Conservation (phyloP, 805 yeast genomes). For the Saccharomycodes ludwigii region DNA sequence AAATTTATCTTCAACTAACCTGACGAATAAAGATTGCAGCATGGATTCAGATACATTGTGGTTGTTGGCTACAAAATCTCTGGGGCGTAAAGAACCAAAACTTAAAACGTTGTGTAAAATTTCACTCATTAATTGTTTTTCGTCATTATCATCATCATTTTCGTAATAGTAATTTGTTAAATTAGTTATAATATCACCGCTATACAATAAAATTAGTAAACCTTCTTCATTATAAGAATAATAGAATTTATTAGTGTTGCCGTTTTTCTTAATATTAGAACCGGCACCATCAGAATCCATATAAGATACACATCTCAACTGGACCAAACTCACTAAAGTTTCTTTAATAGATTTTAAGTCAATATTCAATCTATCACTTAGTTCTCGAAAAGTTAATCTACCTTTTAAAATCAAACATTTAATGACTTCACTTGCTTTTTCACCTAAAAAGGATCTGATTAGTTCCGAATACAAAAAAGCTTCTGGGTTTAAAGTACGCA, state of each 20-base stretch:
- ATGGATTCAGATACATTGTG: conserved; percentile 17
- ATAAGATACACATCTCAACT: conserved; percentile 60
- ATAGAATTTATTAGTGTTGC: no score
- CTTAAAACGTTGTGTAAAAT: conserved; percentile 59
- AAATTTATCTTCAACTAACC: conserved; percentile 37
- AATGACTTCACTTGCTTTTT: conserved; percentile 53
- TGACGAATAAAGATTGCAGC: conserved; percentile 28
- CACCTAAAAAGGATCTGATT: conserved; percentile 51
- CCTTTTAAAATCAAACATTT: conserved; percentile 56
- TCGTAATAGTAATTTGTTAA: conserved; percentile 34
- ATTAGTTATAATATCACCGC: conserved; percentile 60
- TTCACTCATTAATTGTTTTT: conserved; percentile 35
- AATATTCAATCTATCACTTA: conserved; percentile 34
- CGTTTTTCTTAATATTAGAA: conserved; percentile 18
- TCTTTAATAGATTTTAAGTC: conserved; percentile 43
- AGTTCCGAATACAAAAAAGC: conserved; percentile 45
- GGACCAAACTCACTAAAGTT: conserved; percentile 64
- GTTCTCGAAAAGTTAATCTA: conserved; percentile 43
- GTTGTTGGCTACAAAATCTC: conserved; percentile 32
- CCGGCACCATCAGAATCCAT: conserved; percentile 34
- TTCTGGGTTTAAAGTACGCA: conserved; percentile 48
- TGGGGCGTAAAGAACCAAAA: conserved; percentile 50
- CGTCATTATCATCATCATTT: conserved; percentile 10
- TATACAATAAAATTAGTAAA: conserved; percentile 47
- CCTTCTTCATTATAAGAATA: conserved; percentile 60